These are phyloP conservation scores for Nakataea oryzae DNA, from an alignment of 2,329 filamentous ascomycete genomes.

Conservation along the genomic window DNA sequence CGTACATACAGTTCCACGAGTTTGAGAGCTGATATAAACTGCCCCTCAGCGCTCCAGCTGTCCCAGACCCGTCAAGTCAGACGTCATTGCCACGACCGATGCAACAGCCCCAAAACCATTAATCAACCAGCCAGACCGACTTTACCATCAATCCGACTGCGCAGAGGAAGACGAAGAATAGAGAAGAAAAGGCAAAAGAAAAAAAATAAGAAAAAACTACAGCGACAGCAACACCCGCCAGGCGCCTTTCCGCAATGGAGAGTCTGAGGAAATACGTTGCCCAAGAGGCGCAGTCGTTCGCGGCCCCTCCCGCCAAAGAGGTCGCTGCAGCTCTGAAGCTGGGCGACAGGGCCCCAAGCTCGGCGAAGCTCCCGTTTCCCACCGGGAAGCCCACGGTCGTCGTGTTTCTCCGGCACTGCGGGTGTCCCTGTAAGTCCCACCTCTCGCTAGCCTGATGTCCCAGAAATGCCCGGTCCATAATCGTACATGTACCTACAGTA, in stretches of 20 bases:
- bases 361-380: conserved; percentile 40
- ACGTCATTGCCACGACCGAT: background rate
- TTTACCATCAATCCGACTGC: background rate
- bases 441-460: background rate
- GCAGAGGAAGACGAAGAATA: background rate
- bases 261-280: background rate
- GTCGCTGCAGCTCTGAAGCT: conserved; percentile 37
- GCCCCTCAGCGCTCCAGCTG: background rate
- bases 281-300: conserved; percentile 27
- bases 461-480: background rate
- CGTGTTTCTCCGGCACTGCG: conserved; percentile 62
- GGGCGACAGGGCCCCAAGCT: conserved; percentile 44
- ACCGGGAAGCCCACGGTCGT: conserved; percentile 47
- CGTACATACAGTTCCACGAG: background rate
- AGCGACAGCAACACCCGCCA: background rate
- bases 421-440: conserved; percentile 54
- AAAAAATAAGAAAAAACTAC: background rate
- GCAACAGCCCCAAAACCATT: background rate
- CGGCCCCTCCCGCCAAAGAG: conserved; percentile 27
- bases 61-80: background rate
- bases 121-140: background rate
- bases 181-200: background rate
- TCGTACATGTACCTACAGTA: no score
- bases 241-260: background rate
- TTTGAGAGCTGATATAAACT: background rate